Percentiles rank a stretch among this genome's conserved stretches.
Conservation (phyloP, 2,329 filamentous ascomycete genomes). For the Cladosporium sp. region DNA sequence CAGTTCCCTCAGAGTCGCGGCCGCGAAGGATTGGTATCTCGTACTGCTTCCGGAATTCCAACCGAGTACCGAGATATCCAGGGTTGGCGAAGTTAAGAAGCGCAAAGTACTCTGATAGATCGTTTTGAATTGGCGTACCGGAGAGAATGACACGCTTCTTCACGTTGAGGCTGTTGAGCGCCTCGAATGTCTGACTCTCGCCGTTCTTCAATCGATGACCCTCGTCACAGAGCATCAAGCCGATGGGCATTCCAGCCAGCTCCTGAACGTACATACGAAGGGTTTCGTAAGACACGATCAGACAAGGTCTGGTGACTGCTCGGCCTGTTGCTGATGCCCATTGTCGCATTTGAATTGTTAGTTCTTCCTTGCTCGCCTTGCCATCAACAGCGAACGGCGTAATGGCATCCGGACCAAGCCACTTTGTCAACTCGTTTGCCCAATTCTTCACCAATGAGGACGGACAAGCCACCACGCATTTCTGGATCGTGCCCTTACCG, state of each 20-base stretch:
- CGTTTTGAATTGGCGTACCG: conserved; percentile 96
- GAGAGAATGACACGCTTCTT: conserved; percentile 90
- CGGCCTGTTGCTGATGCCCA: conserved; percentile 94
- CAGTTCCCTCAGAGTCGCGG: conserved; percentile 84
- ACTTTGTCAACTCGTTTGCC: conserved; percentile 96
- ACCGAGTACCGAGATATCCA: conserved; percentile 80
- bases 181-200: conserved; percentile 91
- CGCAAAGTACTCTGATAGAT: conserved; percentile 96
- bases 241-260: conserved; percentile 85
- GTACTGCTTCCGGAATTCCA: conserved; percentile 90
- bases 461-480: conserved; percentile 94
- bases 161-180: conserved; percentile 87
- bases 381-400: conserved; percentile 95
- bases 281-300: conserved; percentile 98
- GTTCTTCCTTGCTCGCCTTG: conserved; percentile 90
- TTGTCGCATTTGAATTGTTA: conserved; percentile 85
- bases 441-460: conserved; percentile 96
- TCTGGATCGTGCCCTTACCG: conserved; percentile 91
- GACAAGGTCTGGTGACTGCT: conserved; percentile 82
- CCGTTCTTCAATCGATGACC: conserved; percentile 96
- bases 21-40: conserved; percentile 90
- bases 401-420: conserved; percentile 89
- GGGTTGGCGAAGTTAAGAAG: conserved; percentile 97
- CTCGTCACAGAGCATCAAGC: conserved; percentile 91
- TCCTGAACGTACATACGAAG: conserved; percentile 87